Percentiles rank a stretch among this genome's conserved stretches.
These are phyloP conservation scores for Fomes fomentarius DNA, from an alignment of 1,284 basidiomycete species.

Conservation along the genomic window DNA sequence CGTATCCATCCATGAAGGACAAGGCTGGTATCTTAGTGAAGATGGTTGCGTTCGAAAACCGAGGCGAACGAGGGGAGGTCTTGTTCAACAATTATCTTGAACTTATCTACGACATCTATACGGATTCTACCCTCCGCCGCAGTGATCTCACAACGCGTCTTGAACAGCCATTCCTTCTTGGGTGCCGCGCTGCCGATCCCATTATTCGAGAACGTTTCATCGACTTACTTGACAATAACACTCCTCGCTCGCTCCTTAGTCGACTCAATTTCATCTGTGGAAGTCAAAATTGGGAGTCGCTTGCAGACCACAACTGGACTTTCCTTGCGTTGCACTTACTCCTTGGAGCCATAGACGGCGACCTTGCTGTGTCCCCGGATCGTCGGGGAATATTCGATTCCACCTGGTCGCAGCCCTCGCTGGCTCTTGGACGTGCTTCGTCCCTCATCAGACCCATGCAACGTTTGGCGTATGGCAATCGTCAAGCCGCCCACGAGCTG, in stretches of 20 bases:
- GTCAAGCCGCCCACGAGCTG: slow-evolving; percentile 76
- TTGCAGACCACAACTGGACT: slow-evolving; percentile 96
- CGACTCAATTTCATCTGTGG: slow-evolving; percentile 92
- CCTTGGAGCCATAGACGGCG: slow-evolving; percentile 80
- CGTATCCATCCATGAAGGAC: slow-evolving; percentile 94
- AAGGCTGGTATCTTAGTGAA: slow-evolving; percentile 90
- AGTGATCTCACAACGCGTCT: slow-evolving; percentile 95
- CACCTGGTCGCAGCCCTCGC: slow-evolving; percentile 34
- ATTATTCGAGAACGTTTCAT: slow-evolving; percentile 86
- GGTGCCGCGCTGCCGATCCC: slow-evolving; percentile 86
- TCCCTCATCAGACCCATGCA: slow-evolving; percentile 80
- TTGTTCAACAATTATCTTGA: slow-evolving; percentile 89
- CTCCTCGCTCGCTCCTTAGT: slow-evolving; percentile 82
- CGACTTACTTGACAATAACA: slow-evolving; percentile 88
- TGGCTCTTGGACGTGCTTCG: slow-evolving; percentile 53
- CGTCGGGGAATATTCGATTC: slow-evolving; percentile 36
- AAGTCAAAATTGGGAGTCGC: slow-evolving; percentile 94
- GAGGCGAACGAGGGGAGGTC: slow-evolving; percentile 72
- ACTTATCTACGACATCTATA: slow-evolving; percentile 95
- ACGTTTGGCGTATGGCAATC: slow-evolving; percentile 83
- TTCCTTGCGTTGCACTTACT: slow-evolving; percentile 90
- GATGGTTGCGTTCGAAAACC: slow-evolving; percentile 88
- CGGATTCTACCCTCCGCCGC: slow-evolving; percentile 81
- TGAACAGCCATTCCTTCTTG: slow-evolving; percentile 93
- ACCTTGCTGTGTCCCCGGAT: slow-evolving; percentile 47